Percentiles rank a stretch among this genome's conserved stretches.
Conservation (phyloP, 2,329 filamentous ascomycete genomes). For the Emericellopsis atlantica region DNA sequence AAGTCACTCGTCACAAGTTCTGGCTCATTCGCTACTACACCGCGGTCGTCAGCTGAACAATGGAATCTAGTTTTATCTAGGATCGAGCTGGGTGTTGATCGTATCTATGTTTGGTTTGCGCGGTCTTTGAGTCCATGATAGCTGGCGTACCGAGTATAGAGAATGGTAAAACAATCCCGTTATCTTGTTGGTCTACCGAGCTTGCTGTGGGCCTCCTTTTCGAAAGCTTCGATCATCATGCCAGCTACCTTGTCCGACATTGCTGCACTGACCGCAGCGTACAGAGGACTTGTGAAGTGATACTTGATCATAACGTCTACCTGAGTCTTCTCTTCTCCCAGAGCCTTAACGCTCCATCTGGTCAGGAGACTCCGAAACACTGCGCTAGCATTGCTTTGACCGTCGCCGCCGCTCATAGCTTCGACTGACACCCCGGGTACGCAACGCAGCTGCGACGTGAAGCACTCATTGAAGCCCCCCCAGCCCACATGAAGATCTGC, state of each 20-base stretch:
- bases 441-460: constrained; percentile 70
- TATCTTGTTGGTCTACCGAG: constrained; percentile 6
- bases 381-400: constrained; percentile 39
- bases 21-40: too few species aligned
- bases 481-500: constrained; percentile 79
- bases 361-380: constrained; percentile 60
- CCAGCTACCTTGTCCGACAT: constrained; percentile 76
- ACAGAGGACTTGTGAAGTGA: constrained; percentile 79
- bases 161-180: too few species aligned
- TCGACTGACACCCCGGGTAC: constrained; percentile 62
- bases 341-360: constrained; percentile 50
- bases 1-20: too few species aligned
- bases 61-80: too few species aligned
- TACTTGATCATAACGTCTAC: constrained; percentile 70
- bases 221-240: constrained; percentile 89
- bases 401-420: constrained; percentile 54
- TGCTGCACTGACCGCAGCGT: constrained; percentile 67
- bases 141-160: too few species aligned
- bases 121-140: too few species aligned
- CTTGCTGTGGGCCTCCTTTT: constrained; percentile 55
- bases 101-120: too few species aligned
- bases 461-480: constrained; percentile 71
- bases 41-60: too few species aligned
- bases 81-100: too few species aligned
- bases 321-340: constrained; percentile 37